A percentile compares a stretch with the other conserved stretches of the same genome.
These are phyloP conservation scores for Euphorbia lathyris DNA, from an alignment of 345 rosid genomes.

Conservation along the genomic window DNA sequence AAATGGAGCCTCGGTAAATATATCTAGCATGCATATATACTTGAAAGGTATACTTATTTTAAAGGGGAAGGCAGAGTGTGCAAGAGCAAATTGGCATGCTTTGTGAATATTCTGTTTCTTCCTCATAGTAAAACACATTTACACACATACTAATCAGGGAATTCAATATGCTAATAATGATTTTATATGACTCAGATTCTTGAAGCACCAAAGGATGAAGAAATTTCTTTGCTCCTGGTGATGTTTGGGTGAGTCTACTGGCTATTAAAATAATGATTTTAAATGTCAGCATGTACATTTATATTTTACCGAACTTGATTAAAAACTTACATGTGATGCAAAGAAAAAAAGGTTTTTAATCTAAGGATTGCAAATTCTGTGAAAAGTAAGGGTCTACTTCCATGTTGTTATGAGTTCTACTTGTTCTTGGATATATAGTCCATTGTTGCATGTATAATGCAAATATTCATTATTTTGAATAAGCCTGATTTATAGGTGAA, in stretches of 20 bases:
- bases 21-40: not conserved
- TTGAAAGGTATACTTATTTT: not conserved
- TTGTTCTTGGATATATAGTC: conserved; percentile 9
- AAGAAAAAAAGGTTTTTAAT: not conserved
- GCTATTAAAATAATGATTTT: conserved; percentile 1
- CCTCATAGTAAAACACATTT: not conserved
- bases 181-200: conserved; percentile 64
- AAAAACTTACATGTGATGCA: conserved; percentile 5
- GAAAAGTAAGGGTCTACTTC: not conserved
- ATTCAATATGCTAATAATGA: not conserved
- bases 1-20: too few species aligned
- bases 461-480: conserved; percentile 2
- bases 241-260: conserved; percentile 67
- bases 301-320: not conserved
- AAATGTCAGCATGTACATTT: not conserved
- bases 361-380: not conserved
- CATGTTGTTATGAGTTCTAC: too few species aligned
- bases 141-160: not conserved
- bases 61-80: not conserved
- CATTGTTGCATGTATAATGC: not conserved
- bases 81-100: not conserved
- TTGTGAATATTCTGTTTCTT: not conserved
- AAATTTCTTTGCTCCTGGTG: conserved; percentile 77
- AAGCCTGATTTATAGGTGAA: conserved; percentile 57
- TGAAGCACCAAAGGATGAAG: conserved; percentile 90